Evolutionary conservation across 2,329 filamentous ascomycete genomes (phyloP).

Genomic region (Didymella pomorum): DNA sequence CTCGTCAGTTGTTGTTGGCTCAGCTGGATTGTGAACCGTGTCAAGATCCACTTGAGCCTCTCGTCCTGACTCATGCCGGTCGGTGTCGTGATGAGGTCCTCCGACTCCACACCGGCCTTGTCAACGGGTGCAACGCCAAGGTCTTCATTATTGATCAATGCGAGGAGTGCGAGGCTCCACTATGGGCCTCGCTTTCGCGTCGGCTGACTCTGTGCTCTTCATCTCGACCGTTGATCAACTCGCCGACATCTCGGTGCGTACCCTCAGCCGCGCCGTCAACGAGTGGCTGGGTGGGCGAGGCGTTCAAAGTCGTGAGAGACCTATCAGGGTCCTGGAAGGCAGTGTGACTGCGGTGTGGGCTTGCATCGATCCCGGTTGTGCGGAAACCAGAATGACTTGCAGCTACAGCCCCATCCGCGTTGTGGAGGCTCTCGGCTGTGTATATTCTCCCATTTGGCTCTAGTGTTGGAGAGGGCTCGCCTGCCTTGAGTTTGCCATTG

Average conservation of each 20-base stretch:
- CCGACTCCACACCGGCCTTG: neutral
- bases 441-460: neutral
- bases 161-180: neutral
- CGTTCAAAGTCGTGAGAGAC: neutral
- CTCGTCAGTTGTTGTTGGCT: neutral
- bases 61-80: constrained; percentile 5
- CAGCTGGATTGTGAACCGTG: neutral
- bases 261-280: neutral
- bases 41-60: constrained; percentile 11
- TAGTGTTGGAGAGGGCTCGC: neutral
- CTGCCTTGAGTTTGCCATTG: too few relatives aligned
- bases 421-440: neutral
- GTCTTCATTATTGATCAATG: neutral
- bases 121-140: neutral
- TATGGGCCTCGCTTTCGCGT: constrained; percentile 1
- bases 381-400: neutral
- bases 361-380: neutral
- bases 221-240: neutral
- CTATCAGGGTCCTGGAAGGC: neutral
- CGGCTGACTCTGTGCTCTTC: too few relatives aligned
- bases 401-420: neutral
- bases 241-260: neutral
- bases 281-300: neutral
- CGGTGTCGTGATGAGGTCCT: neutral
- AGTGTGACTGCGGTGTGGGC: neutral